Evolutionary conservation across 257 asterid species (phyloP), one percentile per base, ranked within the genome.

Genomic region (Pogostemon cablin): DNA sequence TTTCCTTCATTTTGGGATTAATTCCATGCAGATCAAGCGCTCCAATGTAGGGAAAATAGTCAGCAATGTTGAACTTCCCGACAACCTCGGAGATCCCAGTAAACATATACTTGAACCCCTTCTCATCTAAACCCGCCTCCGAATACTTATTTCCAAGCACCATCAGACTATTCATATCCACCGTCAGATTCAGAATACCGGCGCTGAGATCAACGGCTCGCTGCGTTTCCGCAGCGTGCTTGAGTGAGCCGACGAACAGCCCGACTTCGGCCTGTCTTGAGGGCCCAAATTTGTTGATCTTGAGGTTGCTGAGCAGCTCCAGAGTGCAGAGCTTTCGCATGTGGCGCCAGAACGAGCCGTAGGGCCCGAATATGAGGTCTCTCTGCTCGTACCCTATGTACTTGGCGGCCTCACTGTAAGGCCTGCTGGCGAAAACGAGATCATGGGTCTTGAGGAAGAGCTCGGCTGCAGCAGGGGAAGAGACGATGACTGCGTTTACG

Each of bases 331-430:
- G 76, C 2, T 71, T 81, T 1, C 78, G 75, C 76, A 77, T 81
- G 52, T 75, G 25, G 7, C 76, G 77, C 86, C 83, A 82, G 34
- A 68, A 76, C 4, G 81, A 63, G 43, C 80, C 79, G 60, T 79
- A 79, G 1, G 72, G 56, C 8, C 65, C 67, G 40, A 60, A 58
- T 9, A 47, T 9, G 9, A 79, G 0, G 43, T 74, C 43, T 0
- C 54, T 59, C 43, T 78, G 74, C 3, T 42, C 77, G 1, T 69
- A 69, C 9, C 38, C 5, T 0, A 72, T 4, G 11, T 25, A 4
- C 2, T 25, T n/a, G 9, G 62, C 9, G 15, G 62, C 72, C 0
- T 44, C 53, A 9, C 0, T 35, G 4, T 1, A 11, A 10, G 80
- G 75, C 54, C 75, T 41, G 72, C 72, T 63, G 63, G 77, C 76